phyloP scores from a whole-genome alignment of 2,329 filamentous ascomycete genomes.

The Aspergillus neoniger region DNA sequence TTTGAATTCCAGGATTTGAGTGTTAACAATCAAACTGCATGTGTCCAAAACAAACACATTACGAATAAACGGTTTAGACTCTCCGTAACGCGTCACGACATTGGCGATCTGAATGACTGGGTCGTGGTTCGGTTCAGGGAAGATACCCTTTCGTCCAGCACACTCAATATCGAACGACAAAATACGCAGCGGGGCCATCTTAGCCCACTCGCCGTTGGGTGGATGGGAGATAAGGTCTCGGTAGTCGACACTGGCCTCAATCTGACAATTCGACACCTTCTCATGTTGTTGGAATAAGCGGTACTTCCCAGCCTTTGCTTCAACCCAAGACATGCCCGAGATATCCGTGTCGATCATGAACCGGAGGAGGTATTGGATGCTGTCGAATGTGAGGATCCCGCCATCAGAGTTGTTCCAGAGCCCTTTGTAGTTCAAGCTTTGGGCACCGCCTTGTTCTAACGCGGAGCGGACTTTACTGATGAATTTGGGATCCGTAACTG shows the following conservation, averaged over 20 bases:
- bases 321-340: constrained; percentile 96
- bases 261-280: constrained; percentile 90
- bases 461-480: constrained; percentile 73
- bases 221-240: constrained; percentile 81
- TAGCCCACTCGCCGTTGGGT: constrained; percentile 91
- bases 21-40: constrained; percentile 91
- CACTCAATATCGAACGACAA: constrained; percentile 99
- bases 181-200: constrained; percentile 91
- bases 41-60: constrained; percentile 96
- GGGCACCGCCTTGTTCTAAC: constrained; percentile 66
- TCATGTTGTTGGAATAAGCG: constrained; percentile 65
- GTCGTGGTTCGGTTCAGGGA: constrained; percentile 87
- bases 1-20: constrained; percentile 81
- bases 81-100: constrained; percentile 90
- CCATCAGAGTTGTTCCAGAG: constrained; percentile 74
- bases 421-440: constrained; percentile 80
- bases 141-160: constrained; percentile 94
- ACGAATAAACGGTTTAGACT: constrained; percentile 90
- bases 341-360: constrained; percentile 99
- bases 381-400: constrained; percentile 89
- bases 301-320: constrained; percentile 75
- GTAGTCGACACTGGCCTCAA: constrained; percentile 86
- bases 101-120: constrained; percentile 98
- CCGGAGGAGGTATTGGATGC: constrained; percentile 87
- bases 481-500: constrained; percentile 82